A percentile compares a stretch with the other conserved stretches of the same genome.
These are phyloP conservation scores for Rhododendron henanense DNA, from an alignment of 148 eudicot genomes.

Conservation along the genomic window DNA sequence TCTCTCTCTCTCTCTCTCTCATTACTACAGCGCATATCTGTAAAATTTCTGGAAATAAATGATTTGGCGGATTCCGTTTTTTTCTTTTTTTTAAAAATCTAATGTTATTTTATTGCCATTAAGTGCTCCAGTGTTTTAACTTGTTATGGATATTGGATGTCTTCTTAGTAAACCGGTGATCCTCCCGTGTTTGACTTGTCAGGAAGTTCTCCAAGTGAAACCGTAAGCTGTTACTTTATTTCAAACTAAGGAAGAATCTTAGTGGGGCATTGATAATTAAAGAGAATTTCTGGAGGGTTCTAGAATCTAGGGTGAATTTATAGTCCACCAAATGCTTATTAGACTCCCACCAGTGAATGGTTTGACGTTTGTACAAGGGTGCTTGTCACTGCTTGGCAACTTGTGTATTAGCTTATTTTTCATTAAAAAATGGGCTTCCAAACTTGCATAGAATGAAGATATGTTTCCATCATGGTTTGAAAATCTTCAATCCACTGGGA, in stretches of 20 bases:
- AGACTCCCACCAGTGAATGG: not conserved
- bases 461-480: not conserved
- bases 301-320: not conserved
- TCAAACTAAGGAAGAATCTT: not conserved
- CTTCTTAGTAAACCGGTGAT: not conserved
- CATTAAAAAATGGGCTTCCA: not conserved
- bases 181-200: not conserved
- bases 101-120: not conserved
- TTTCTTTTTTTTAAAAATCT: not conserved
- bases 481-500: not conserved
- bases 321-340: not conserved
- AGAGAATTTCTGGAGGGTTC: not conserved
- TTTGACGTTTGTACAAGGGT: not conserved
- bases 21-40: not conserved
- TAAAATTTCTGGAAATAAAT: not conserved
- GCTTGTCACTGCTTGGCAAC: not conserved
- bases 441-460: not conserved
- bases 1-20: not conserved
- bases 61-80: not conserved
- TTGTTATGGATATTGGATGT: not conserved
- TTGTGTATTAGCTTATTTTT: not conserved
- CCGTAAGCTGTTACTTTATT: not conserved
- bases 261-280: not conserved
- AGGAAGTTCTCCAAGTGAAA: not conserved
- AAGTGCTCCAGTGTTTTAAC: not conserved